phyloP scores from a whole-genome alignment of 73 alveolate genomes.

The Paramecium pentaurelia region DNA sequence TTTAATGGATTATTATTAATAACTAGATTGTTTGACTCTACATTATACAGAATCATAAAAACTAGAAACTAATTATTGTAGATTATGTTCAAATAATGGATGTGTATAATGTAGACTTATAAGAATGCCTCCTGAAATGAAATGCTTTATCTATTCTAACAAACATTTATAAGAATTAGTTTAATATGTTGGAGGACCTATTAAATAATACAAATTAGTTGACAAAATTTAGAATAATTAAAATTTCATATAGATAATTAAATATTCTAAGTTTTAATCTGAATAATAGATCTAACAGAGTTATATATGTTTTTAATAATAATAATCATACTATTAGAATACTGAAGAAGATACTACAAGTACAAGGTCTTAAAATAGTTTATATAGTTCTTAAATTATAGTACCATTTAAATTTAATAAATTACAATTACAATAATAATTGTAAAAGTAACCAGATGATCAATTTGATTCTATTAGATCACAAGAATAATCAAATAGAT shows the following conservation, averaged over 20 bases:
- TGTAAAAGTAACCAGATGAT: not conserved
- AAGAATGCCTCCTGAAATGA: not conserved
- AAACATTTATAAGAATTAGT: conserved; percentile 8
- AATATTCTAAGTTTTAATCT: not conserved
- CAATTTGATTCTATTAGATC: not conserved
- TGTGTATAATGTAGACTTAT: not conserved
- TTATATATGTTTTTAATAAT: not conserved
- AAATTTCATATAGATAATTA: not conserved
- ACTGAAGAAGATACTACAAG: not conserved
- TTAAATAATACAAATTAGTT: not conserved
- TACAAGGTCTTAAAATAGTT: not conserved
- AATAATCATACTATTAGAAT: not conserved
- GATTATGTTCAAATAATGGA: not conserved
- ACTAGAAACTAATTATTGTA: not conserved
- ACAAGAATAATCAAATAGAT: not conserved
- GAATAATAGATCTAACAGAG: not conserved
- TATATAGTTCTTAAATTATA: not conserved
- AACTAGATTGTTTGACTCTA: not conserved
- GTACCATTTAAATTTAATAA: conserved; percentile 26
- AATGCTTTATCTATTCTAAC: not conserved
- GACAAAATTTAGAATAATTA: not conserved
- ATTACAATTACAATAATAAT: not conserved
- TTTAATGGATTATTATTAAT: not conserved
- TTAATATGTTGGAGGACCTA: not conserved
- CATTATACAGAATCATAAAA: not conserved